These are phyloP conservation scores for Schizosaccharomyces versatilis DNA, from an alignment of 1,139 yeast genomes.

Conservation along the genomic window DNA sequence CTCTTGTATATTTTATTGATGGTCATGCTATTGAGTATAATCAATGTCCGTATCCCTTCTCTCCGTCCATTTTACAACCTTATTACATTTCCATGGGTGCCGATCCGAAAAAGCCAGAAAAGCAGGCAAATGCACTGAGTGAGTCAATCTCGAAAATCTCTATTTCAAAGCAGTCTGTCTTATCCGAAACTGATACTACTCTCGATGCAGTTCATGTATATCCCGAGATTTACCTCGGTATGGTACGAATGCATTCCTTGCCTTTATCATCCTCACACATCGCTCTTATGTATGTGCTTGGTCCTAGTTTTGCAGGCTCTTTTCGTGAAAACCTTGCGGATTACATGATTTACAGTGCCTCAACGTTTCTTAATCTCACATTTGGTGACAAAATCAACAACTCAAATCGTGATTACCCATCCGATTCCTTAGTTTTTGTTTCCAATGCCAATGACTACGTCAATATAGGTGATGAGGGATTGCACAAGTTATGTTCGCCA, in stretches of 20 bases:
- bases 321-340: slow-evolving; percentile 21
- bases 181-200: too few relatives aligned
- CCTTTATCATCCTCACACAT: slow-evolving; percentile 15
- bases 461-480: not conserved
- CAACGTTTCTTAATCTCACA: slow-evolving; percentile 17
- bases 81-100: not conserved
- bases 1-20: not conserved
- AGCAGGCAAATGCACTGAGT: too few relatives aligned
- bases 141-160: too few relatives aligned
- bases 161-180: too few relatives aligned
- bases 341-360: slow-evolving; percentile 19
- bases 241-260: not conserved
- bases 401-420: not conserved
- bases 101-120: too few relatives aligned
- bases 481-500: not conserved
- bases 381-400: not conserved
- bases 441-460: not conserved
- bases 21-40: not conserved
- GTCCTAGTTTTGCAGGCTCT: slow-evolving; percentile 22
- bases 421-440: not conserved
- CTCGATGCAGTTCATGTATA: too few relatives aligned
- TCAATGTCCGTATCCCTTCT: not conserved
- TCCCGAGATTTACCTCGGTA: too few relatives aligned
- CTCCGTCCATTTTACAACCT: not conserved
- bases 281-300: slow-evolving; percentile 20